Base-by-base conservation (phyloP, 495 filamentous ascomycete genomes). In the Neurospora sp. region DNA sequence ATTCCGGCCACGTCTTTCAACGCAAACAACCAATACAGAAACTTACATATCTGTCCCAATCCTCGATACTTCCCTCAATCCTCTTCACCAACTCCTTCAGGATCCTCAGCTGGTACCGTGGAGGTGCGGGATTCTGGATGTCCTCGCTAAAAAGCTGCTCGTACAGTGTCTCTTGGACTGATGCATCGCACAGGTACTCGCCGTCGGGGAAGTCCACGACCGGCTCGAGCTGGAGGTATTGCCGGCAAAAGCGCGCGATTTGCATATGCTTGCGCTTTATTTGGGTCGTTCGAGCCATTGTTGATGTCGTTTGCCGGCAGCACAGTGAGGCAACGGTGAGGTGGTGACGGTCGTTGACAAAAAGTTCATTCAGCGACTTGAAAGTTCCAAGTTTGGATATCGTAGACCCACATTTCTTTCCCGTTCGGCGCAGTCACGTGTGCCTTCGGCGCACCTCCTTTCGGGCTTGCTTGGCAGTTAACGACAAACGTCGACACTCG, bases 1-100 rank as follows among this genome's bases (percentile, higher is more conserved):
- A 38, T 68, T 2, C 16, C 22, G 20, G 31, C 22, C 22, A 59
- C 31, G 3, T 35, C 31, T 35, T 59, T 41, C 74, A 76, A 71
- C 73, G 71, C 70, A 69, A 75, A 35, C 0, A 0, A 53, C 53
- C 0, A 35, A 17, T 65, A 65, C 27, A 65, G 53, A 44, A 70
- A 31, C 92, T 83, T 90, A 97, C 94, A 90, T 97, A 90, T 82
- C 91, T 85, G 70, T 96, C 93, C 73, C 92, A 93, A 80, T 96
- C 87, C 41, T 84, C 81, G 35, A 96, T 90, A 31, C 88, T 83
- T 10, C 83, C 80, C 80, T 96, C 92, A 41, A 96, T 88, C 38
- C 81, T 86, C 6, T 84, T 75, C 3, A 91, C 79, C 53, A 97
- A 82, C 71, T 86, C 81, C 80, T 96, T 97, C 70, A 97, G 78